A percentile compares a stretch with the other conserved stretches of the same genome.
Conservation (phyloP, 2,329 filamentous ascomycete genomes). For the Nannizziopsis arthrosporioides region DNA sequence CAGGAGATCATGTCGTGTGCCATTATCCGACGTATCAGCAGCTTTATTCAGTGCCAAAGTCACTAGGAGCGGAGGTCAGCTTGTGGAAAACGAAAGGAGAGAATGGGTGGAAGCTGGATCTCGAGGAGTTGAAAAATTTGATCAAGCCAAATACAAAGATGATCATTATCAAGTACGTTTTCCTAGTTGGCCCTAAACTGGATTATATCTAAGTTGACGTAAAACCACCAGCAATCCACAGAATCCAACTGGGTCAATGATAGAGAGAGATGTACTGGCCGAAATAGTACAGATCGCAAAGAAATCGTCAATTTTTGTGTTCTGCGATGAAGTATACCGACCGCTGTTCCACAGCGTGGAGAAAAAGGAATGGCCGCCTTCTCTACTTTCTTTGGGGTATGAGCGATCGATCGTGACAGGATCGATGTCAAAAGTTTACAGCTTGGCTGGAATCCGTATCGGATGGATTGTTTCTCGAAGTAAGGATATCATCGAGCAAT, state of each 20-base stretch:
- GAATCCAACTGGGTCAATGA: conserved; percentile 65
- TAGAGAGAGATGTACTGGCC: conserved; percentile 51
- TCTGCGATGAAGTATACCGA: conserved; percentile 73
- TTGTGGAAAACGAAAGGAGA: conserved; percentile 59
- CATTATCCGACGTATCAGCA: conserved; percentile 84
- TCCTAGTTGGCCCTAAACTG: not conserved
- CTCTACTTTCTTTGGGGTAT: conserved; percentile 61
- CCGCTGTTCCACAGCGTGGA: conserved; percentile 62
- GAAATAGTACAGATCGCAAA: conserved; percentile 53
- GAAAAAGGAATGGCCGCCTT: conserved; percentile 47
- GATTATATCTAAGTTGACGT: not conserved
- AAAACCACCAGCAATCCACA: conserved; percentile 56
- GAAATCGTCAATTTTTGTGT: conserved; percentile 51
- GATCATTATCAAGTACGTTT: conserved; percentile 47
- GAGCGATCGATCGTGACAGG: conserved; percentile 59
- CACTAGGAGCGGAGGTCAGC: conserved; percentile 63
- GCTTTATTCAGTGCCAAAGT: conserved; percentile 62
- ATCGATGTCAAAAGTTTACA: conserved; percentile 76
- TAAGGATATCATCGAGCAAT: conserved; percentile 48
- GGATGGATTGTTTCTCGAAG: conserved; percentile 70
- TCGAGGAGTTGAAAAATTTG: conserved; percentile 53
- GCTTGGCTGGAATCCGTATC: conserved; percentile 65
- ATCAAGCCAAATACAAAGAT: conserved; percentile 44
- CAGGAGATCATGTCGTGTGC: conserved; percentile 73
- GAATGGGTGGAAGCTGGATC: conserved; percentile 54